Conservation (phyloP, 768 basidiomycete genomes). For the Pleurotus sapidus region DNA sequence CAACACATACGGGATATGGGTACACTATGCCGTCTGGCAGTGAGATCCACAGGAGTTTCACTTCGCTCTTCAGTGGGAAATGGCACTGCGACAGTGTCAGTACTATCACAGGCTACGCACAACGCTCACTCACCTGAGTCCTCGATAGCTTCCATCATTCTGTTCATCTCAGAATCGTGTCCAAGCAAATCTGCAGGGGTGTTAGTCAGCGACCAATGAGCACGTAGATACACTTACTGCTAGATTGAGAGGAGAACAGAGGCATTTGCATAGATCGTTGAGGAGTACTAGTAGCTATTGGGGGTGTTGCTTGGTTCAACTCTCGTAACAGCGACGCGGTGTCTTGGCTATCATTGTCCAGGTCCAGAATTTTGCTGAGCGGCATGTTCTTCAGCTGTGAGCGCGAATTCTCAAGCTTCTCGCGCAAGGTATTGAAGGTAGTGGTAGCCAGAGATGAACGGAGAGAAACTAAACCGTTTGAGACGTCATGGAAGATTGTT, state of each 20-base stretch:
- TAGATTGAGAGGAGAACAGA: constrained; percentile 51
- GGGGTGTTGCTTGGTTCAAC: constrained; percentile 38
- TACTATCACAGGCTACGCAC: constrained; percentile 3
- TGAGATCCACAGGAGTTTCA: neutral
- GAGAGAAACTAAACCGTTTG: too few relatives aligned
- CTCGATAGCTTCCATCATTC: constrained; percentile 49
- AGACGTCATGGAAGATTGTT: too few relatives aligned
- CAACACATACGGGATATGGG: neutral
- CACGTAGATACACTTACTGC: constrained; percentile 29
- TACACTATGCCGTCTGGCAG: neutral
- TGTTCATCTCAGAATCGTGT: constrained; percentile 59
- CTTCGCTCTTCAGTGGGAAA: neutral
- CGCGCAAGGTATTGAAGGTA: constrained; percentile 29
- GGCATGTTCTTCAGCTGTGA: constrained; percentile 34
- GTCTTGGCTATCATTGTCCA: constrained; percentile 31
- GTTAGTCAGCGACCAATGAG: constrained; percentile 18
- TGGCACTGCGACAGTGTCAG: neutral
- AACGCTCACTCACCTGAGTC: constrained; percentile 28
- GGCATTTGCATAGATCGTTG: constrained; percentile 56
- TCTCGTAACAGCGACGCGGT: constrained; percentile 35
- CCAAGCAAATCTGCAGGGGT: constrained; percentile 13
- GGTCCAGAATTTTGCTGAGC: constrained; percentile 7
- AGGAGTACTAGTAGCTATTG: constrained; percentile 39
- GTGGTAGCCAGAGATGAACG: too few relatives aligned
- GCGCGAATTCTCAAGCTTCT: constrained; percentile 38